Conservation (phyloP, 495 filamentous ascomycete genomes). For the Pyronema domesticum region DNA sequence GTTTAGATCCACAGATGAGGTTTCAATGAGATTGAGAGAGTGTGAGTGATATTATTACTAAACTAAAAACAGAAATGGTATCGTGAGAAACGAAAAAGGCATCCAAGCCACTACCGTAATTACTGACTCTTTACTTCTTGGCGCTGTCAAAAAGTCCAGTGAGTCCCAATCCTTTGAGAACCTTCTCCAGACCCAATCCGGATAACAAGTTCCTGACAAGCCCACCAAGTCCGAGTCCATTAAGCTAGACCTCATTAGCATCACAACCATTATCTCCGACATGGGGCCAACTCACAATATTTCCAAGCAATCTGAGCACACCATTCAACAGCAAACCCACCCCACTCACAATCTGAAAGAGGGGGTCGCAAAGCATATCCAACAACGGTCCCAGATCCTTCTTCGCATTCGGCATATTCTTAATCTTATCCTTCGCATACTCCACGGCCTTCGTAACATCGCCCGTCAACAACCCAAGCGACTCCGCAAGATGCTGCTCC, state of each 20-base stretch:
- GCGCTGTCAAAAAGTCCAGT: not conserved
- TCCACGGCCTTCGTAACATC: constrained; percentile 61
- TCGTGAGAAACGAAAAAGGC: no score
- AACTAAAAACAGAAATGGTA: no score
- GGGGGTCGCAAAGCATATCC: constrained; percentile 58
- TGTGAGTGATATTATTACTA: no score
- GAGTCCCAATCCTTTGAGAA: constrained; percentile 58
- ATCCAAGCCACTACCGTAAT: no score
- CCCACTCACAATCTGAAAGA: constrained; percentile 84
- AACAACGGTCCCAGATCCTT: constrained; percentile 83
- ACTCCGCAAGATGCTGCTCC: constrained; percentile 68
- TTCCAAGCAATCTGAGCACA: constrained; percentile 66
- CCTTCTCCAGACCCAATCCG: constrained; percentile 59
- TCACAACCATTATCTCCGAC: not conserved
- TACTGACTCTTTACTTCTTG: no score
- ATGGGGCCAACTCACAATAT: constrained; percentile 30
- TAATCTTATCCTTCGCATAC: constrained; percentile 64
- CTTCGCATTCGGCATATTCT: constrained; percentile 69
- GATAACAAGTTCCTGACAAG: constrained; percentile 63
- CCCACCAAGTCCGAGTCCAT: constrained; percentile 70
- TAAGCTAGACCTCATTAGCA: constrained; percentile 29
- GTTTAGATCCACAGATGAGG: no score
- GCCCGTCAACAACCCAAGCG: constrained; percentile 55
- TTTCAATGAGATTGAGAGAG: no score
- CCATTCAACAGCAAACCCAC: constrained; percentile 71